Percentiles rank a stretch among this genome's conserved stretches.
Conservation (phyloP, 805 yeast species). For the Lachancea sp. region DNA sequence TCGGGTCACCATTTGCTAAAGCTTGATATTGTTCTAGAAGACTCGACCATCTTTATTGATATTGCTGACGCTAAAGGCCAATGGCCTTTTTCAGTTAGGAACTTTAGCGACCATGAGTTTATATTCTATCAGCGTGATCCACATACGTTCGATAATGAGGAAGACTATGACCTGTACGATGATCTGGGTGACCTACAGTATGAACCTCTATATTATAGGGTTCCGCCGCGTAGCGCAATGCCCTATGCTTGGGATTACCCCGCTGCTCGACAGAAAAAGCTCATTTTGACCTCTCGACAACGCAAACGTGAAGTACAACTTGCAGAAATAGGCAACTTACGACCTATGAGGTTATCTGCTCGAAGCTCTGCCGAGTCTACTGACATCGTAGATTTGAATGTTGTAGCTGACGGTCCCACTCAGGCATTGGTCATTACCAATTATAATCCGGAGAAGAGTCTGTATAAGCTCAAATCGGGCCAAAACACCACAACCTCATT, state of each 20-base stretch:
- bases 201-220: conserved; percentile 69
- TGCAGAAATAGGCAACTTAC: conserved; percentile 87
- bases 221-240: conserved; percentile 91
- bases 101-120: conserved; percentile 83
- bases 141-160: conserved; percentile 29
- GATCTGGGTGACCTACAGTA: conserved; percentile 48
- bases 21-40: conserved; percentile 69
- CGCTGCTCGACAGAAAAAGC: conserved; percentile 76
- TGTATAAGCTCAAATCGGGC: conserved; percentile 48
- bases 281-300: conserved; percentile 65
- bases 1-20: conserved; percentile 64
- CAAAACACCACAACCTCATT: conserved; percentile 27
- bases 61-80: conserved; percentile 61
- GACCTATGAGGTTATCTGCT: conserved; percentile 73
- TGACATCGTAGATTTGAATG: conserved; percentile 75
- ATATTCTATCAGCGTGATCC: conserved; percentile 85
- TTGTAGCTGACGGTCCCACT: conserved; percentile 93
- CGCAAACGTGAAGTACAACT: conserved; percentile 73
- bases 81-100: conserved; percentile 93
- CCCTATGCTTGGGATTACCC: conserved; percentile 98
- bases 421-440: conserved; percentile 81
- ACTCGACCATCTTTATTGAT: conserved; percentile 73
- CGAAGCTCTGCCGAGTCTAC: conserved; percentile 34
- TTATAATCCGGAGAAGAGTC: conserved; percentile 69
- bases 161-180: conserved; percentile 49